phyloP scores from a whole-genome alignment of 148 eudicot species.

The Nepenthes mirabilis region DNA sequence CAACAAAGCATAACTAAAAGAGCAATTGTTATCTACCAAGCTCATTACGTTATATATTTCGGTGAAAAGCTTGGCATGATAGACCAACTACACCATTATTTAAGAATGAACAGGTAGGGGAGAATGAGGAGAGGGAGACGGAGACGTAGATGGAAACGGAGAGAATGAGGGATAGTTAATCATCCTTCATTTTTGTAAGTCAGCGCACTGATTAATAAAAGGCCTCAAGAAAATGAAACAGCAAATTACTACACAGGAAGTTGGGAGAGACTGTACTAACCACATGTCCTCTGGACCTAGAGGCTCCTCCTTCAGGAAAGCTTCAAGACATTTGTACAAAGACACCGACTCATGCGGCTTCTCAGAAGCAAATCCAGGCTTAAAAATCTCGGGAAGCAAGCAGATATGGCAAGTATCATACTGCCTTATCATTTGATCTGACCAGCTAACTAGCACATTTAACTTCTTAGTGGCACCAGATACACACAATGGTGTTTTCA shows the following conservation, averaged over 20 bases:
- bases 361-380: slow-evolving; percentile 17
- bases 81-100: no score
- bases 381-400: slow-evolving; percentile 46
- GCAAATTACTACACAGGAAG: no score
- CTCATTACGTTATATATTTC: no score
- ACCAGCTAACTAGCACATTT: slow-evolving; percentile 58
- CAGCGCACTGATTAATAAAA: no score
- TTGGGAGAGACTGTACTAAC: slow-evolving; percentile 9
- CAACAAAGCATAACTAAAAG: no score
- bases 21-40: no score
- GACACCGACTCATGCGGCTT: slow-evolving; percentile 43
- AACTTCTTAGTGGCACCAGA: slow-evolving; percentile 11
- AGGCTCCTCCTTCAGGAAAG: slow-evolving; percentile 86
- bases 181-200: background rate
- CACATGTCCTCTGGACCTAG: slow-evolving; percentile 80
- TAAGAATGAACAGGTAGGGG: no score
- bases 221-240: no score
- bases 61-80: no score
- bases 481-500: slow-evolving; percentile 26
- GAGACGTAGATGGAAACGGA: no score
- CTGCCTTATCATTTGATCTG: slow-evolving; percentile 28
- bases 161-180: no score
- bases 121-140: no score
- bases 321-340: slow-evolving; percentile 68
- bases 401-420: slow-evolving; percentile 39